phyloP scores from a whole-genome alignment of 495 filamentous ascomycete genomes.

The Evansstolkia leycettana region DNA sequence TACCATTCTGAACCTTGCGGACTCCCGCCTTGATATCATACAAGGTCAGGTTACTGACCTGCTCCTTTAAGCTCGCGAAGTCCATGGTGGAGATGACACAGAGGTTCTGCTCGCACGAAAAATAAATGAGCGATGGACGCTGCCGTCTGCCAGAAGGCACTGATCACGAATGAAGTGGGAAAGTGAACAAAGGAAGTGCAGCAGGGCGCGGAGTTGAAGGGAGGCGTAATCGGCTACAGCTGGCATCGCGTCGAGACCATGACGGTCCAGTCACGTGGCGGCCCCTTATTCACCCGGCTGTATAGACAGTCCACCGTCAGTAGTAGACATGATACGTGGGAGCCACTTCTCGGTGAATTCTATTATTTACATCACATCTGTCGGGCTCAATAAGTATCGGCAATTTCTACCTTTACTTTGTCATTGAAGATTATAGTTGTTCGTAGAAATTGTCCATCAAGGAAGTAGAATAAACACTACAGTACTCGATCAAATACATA shows the following conservation, averaged over 20 bases:
- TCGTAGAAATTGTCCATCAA: no score
- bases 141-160: background rate
- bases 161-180: background rate
- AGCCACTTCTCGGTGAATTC: no score
- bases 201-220: background rate
- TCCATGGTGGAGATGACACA: slow-evolving; percentile 49
- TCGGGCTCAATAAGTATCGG: no score
- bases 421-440: no score
- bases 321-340: no score
- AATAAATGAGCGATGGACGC: background rate
- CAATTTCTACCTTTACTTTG: no score
- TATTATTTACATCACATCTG: no score
- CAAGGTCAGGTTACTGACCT: slow-evolving; percentile 85
- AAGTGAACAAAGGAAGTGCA: background rate
- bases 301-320: no score
- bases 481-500: slow-evolving; percentile 1
- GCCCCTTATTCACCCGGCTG: background rate
- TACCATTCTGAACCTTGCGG: slow-evolving; percentile 97
- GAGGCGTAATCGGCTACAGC: background rate
- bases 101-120: background rate
- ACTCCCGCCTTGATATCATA: slow-evolving; percentile 97
- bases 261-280: slow-evolving; percentile 1
- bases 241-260: slow-evolving; percentile 1
- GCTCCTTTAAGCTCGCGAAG: slow-evolving; percentile 70
- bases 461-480: slow-evolving; percentile 1